Evolutionary conservation across 2,329 filamentous ascomycete species (phyloP).

Genomic region (Chrysoporthe puriensis): DNA sequence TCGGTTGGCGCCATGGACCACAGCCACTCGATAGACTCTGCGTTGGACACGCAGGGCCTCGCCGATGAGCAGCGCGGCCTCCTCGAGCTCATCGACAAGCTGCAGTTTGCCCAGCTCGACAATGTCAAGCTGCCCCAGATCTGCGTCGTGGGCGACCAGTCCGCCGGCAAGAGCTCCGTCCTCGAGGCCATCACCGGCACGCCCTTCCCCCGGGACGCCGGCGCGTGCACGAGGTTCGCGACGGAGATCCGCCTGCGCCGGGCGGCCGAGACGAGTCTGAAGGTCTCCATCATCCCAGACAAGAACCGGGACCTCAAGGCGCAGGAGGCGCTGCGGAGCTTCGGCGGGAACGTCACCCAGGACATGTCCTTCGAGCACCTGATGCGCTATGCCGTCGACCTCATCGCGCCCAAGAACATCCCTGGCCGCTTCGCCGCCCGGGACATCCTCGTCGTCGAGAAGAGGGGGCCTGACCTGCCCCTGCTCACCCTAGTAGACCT

Average conservation of each 20-base stretch:
- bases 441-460: constrained; percentile 62
- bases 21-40: constrained; percentile 48
- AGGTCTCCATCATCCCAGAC: constrained; percentile 60
- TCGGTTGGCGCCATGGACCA: constrained; percentile 22
- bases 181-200: constrained; percentile 67
- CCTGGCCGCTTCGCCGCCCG: constrained; percentile 55
- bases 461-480: constrained; percentile 61
- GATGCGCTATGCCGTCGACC: constrained; percentile 54
- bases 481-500: constrained; percentile 65
- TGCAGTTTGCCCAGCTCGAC: constrained; percentile 41
- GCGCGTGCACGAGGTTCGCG: constrained; percentile 64
- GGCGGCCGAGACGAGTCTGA: constrained; percentile 48
- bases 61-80: constrained; percentile 59
- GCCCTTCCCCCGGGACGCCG: constrained; percentile 62
- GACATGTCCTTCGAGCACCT: constrained; percentile 53
- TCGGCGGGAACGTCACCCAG: constrained; percentile 50
- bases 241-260: constrained; percentile 62
- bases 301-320: constrained; percentile 50
- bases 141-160: constrained; percentile 67
- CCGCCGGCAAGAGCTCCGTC: constrained; percentile 66
- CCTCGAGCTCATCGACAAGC: constrained; percentile 56
- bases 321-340: constrained; percentile 51
- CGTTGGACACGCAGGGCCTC: constrained; percentile 53
- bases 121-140: constrained; percentile 59
- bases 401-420: constrained; percentile 54